Conservation (phyloP, 1,284 basidiomycete genomes). For the Neonothopanus nambi region DNA sequence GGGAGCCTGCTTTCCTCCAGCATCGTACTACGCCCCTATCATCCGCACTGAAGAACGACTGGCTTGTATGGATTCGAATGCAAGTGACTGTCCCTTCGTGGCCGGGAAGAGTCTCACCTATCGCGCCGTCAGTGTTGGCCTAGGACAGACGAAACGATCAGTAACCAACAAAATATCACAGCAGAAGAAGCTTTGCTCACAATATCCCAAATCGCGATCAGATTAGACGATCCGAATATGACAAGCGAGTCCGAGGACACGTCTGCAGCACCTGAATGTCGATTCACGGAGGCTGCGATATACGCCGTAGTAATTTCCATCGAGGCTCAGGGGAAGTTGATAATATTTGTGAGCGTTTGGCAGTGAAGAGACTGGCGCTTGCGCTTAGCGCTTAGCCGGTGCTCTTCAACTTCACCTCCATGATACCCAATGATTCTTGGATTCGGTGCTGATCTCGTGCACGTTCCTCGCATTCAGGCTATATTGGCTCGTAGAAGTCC, state of each 20-base stretch:
- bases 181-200: conserved; percentile 38
- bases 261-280: conserved; percentile 68
- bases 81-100: conserved; percentile 79
- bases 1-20: conserved; percentile 45
- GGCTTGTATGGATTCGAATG: conserved; percentile 59
- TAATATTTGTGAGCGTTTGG: neutral
- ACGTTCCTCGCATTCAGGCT: conserved; percentile 63
- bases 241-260: conserved; percentile 57
- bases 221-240: conserved; percentile 77
- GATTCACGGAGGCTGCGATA: conserved; percentile 78
- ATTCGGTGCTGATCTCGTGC: conserved; percentile 78
- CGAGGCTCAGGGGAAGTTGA: conserved; percentile 2
- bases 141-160: conserved; percentile 27
- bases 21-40: conserved; percentile 61
- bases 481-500: conserved; percentile 55
- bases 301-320: conserved; percentile 53
- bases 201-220: conserved; percentile 80
- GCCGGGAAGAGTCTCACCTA: conserved; percentile 70
- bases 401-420: neutral
- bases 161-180: conserved; percentile 8
- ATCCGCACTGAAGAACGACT: conserved; percentile 69
- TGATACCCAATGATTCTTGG: conserved; percentile 64
- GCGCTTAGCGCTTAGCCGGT: too few species aligned
- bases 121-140: conserved; percentile 53
- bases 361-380: neutral